Base-by-base conservation (phyloP, 176 grass and related monocot species). In the Oryza punctata region DNA sequence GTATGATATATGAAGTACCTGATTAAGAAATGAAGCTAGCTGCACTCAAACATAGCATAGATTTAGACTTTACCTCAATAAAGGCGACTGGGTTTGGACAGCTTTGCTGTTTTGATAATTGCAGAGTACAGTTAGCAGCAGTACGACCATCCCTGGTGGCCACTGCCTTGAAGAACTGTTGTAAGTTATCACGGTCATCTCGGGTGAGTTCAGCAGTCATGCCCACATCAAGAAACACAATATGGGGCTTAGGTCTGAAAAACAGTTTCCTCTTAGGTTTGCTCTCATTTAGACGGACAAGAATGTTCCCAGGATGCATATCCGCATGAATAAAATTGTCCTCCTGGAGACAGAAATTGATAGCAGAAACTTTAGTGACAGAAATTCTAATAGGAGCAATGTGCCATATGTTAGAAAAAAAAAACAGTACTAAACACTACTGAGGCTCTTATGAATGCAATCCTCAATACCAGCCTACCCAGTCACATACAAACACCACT, bases 241-340 rank as follows among this genome's bases (percentile, higher is more conserved):
- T 49, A 73, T 98, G 92, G 29, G 96, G 96, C 76, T 92, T 95
- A 65, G 89, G 65, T 78, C 95, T 93, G 69, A 92, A 93, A 65
- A 98, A 81, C 13, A 77, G 86, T 85, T 84, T 98, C 75, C 83
- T 63, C 70, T 83, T 78, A 71, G 12, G 65, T 75, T 91, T 94
- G 70, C 8, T 88, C 21, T 93, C 80, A 65, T 90, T 86, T 77
- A 90, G 41, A 68, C 96, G 93, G 29, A 98, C 96, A 82, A 98
- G 92, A 79, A 98, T 95, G 69, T 98, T 98, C 49, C 96, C 96
- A 64, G 96, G 96, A 87, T 98, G 96, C 93, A 98, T 91, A 83
- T 98, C 96, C 4, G 92, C 96, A 81, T 98, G 96, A 88, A 98
- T 90, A 85, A 98, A 98, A 86, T 98, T 98, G 73, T 95, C 96